phyloP scores from a whole-genome alignment of 2,329 filamentous ascomycete species.

The Colletotrichum brevisporum region DNA sequence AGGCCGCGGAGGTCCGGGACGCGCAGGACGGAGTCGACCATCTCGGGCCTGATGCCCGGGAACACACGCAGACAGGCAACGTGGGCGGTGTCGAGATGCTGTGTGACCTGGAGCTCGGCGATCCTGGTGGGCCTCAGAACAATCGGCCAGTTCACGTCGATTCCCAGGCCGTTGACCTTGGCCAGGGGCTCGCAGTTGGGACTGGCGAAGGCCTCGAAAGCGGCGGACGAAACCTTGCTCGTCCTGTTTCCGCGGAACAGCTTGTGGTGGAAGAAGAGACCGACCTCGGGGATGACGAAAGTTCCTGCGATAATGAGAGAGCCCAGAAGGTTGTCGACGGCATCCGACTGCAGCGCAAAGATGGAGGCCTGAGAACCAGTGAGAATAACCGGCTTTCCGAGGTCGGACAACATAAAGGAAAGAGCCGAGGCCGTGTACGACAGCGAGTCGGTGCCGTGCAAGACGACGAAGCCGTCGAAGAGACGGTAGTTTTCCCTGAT shows the following conservation, averaged over 20 bases:
- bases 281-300: conserved; percentile 93
- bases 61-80: conserved; percentile 92
- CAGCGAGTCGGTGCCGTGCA: conserved; percentile 92
- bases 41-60: conserved; percentile 92
- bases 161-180: conserved; percentile 83
- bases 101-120: conserved; percentile 80
- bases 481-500: conserved; percentile 88
- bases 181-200: conserved; percentile 90
- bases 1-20: conserved; percentile 84
- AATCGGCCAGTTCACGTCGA: conserved; percentile 84
- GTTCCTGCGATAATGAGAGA: conserved; percentile 92
- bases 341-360: conserved; percentile 91
- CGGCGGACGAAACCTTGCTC: conserved; percentile 88
- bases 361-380: conserved; percentile 89
- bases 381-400: conserved; percentile 91
- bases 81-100: conserved; percentile 85
- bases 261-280: conserved; percentile 93
- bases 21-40: conserved; percentile 87
- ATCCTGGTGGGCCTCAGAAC: conserved; percentile 82
- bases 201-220: conserved; percentile 88
- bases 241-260: conserved; percentile 90
- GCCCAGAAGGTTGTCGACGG: conserved; percentile 89
- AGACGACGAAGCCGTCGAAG: conserved; percentile 91
- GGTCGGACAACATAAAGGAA: conserved; percentile 92
- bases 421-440: conserved; percentile 91